phyloP scores from a whole-genome alignment of 2,329 filamentous ascomycete genomes.

The Sporothrix inflata region DNA sequence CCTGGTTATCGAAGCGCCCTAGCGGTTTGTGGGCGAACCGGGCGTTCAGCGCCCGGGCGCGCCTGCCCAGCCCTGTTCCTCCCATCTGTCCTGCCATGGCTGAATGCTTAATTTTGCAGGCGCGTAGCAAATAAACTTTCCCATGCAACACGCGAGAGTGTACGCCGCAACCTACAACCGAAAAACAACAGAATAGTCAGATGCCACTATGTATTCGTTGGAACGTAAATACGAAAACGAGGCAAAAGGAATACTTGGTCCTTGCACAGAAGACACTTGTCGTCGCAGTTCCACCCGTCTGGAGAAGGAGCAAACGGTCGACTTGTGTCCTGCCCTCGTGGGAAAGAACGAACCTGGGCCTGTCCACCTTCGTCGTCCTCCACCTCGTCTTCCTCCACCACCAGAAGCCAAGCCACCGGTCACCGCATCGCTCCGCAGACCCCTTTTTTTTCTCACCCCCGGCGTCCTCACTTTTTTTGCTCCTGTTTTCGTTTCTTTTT shows the following conservation, averaged over 20 bases:
- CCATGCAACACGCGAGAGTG: not conserved
- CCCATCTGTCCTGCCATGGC: not conserved
- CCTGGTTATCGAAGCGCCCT: slow-evolving; percentile 25
- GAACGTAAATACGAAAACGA: not conserved
- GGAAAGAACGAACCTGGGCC: not conserved
- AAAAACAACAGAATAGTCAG: not conserved
- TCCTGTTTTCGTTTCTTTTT: not conserved
- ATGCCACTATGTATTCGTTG: not conserved
- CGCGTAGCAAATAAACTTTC: slow-evolving; percentile 5
- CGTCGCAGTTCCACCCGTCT: not conserved
- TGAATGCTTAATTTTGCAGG: not conserved
- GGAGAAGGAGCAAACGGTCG: not conserved
- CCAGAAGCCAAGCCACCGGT: slow-evolving; percentile 23
- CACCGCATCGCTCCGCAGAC: slow-evolving; percentile 32
- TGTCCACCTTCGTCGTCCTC: not conserved
- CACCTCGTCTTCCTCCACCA: not conserved
- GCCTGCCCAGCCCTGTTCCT: slow-evolving; percentile 8
- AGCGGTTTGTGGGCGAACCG: slow-evolving; percentile 13
- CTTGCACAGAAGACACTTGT: not conserved
- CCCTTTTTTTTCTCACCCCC: slow-evolving; percentile 11
- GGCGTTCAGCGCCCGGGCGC: not conserved
- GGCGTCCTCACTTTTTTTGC: not conserved
- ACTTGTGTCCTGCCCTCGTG: not conserved
- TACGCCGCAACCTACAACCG: too few relatives aligned
- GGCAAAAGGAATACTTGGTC: not conserved